phyloP scores from a whole-genome alignment of 345 rosid genomes.

The Noccaea bulbosa region DNA sequence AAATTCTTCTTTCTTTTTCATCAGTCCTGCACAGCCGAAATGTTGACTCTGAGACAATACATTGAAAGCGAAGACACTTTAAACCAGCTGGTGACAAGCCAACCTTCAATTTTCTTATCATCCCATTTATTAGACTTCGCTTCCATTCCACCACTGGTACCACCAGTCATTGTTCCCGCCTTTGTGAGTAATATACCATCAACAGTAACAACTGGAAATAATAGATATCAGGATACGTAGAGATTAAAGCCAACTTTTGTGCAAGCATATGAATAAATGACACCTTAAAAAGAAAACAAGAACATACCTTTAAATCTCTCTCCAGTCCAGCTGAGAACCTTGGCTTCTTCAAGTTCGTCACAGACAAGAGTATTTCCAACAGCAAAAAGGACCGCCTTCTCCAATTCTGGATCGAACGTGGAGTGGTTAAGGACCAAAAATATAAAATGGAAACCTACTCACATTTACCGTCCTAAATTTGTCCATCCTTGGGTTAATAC shows the following conservation, averaged over 20 bases:
- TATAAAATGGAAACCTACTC: conserved; percentile 19
- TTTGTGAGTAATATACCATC: conserved; percentile 93
- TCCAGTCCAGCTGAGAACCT: conserved; percentile 90
- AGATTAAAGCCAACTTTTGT: conserved; percentile 21
- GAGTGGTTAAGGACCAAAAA: conserved; percentile 65
- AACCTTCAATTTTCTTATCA: conserved; percentile 93
- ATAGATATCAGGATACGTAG: conserved; percentile 29
- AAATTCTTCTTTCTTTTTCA: conserved; percentile 74
- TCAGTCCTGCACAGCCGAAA: conserved; percentile 57
- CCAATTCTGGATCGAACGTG: conserved; percentile 85
- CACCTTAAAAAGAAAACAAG: conserved; percentile 21
- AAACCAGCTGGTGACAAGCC: conserved; percentile 34
- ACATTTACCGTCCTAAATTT: conserved; percentile 8
- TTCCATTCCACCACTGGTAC: conserved; percentile 99
- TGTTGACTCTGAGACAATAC: conserved; percentile 28
- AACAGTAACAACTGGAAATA: conserved; percentile 82
- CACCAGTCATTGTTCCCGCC: conserved; percentile 99
- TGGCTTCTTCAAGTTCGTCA: conserved; percentile 96
- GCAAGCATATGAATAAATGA: conserved; percentile 28
- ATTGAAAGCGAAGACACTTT: conserved; percentile 35
- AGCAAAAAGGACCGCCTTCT: conserved; percentile 92
- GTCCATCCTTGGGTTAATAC: conserved; percentile 24
- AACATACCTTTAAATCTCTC: conserved; percentile 85
- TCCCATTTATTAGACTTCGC: conserved; percentile 97
- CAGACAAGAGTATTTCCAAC: conserved; percentile 97